These are phyloP conservation scores for Lolium rigidum DNA, from an alignment of 176 grass and related monocot genomes.

Conservation along the genomic window DNA sequence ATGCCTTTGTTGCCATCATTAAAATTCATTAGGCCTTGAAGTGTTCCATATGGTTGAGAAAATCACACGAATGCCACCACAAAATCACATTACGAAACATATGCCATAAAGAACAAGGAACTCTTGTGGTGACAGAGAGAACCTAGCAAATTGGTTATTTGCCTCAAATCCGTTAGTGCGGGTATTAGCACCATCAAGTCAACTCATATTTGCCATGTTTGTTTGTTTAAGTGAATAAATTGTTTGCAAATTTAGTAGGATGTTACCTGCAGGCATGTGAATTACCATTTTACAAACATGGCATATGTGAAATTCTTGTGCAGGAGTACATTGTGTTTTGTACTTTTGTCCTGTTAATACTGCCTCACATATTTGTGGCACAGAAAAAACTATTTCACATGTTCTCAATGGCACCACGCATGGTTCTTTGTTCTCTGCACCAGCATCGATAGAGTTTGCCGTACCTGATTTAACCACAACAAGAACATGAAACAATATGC, in stretches of 20 bases:
- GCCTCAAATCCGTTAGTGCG: not conserved
- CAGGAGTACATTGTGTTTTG: not conserved
- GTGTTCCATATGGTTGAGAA: not conserved
- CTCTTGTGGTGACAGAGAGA: not conserved
- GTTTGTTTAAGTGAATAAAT: not conserved
- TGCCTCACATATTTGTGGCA: not conserved
- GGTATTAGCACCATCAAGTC: not conserved
- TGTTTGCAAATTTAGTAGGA: not conserved
- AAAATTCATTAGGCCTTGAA: not conserved
- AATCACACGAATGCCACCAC: not conserved
- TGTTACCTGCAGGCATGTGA: not conserved
- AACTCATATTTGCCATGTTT: not conserved
- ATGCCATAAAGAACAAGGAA: not conserved
- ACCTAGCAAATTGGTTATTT: not conserved
- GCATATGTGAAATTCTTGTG: not conserved
- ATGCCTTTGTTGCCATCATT: not conserved
- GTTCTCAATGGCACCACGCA: not conserved
- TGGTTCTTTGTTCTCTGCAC: not conserved
- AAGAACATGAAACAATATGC: constrained; percentile 19
- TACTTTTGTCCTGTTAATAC: not conserved
- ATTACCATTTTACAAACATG: not conserved
- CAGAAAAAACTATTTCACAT: not conserved
- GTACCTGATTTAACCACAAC: not conserved
- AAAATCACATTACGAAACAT: not conserved
- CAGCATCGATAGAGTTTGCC: not conserved